Conservation (phyloP, 208 protist genomes). For the Trichomonas gallinae region DNA sequence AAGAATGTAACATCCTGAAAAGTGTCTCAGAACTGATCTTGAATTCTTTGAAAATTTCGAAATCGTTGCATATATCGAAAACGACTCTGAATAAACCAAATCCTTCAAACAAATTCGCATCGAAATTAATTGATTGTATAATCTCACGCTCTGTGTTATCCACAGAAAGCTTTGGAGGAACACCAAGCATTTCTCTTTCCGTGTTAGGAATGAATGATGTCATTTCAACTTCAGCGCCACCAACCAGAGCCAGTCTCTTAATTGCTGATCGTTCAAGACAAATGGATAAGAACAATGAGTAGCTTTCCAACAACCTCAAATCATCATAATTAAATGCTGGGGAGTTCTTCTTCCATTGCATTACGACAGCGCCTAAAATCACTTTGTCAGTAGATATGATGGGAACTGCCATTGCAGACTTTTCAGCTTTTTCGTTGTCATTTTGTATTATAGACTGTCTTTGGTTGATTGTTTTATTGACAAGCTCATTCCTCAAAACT, state of each 20-base stretch:
- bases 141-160: not conserved
- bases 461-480: not conserved
- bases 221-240: not conserved
- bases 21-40: conserved; percentile 3
- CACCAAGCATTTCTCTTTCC: not conserved
- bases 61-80: conserved; percentile 13
- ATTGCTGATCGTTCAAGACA: not conserved
- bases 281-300: not conserved
- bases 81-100: not conserved
- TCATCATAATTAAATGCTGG: not conserved
- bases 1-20: not conserved
- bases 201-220: not conserved
- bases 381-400: not conserved
- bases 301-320: not conserved
- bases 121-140: not conserved
- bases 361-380: not conserved
- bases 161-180: not conserved
- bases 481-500: not conserved
- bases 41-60: conserved; percentile 23
- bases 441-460: not conserved
- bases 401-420: not conserved
- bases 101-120: not conserved
- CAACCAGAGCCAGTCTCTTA: not conserved
- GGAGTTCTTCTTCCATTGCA: not conserved
- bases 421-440: not conserved